Conservation (phyloP, 2,329 filamentous ascomycete genomes). For the Trichophyton rubrum region DNA sequence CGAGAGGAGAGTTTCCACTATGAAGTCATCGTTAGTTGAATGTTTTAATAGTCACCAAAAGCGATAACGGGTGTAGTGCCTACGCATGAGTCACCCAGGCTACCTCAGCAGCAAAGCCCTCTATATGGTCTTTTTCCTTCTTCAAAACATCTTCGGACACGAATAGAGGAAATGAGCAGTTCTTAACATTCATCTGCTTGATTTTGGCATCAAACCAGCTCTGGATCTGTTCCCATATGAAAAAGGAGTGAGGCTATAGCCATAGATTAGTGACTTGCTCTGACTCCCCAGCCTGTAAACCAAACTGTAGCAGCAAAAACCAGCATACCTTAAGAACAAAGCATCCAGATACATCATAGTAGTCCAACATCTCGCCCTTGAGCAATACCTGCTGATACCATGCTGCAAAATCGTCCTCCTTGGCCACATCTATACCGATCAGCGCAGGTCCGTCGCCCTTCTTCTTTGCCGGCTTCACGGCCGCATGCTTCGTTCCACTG, state of each 20-base stretch:
- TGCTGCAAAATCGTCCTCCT: slow-evolving; percentile 73
- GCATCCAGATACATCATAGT: slow-evolving; percentile 96
- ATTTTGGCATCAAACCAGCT: slow-evolving; percentile 52
- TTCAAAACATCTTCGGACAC: slow-evolving; percentile 78
- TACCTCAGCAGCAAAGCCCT: slow-evolving; percentile 78
- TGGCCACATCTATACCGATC: slow-evolving; percentile 78
- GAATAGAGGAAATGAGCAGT: slow-evolving; percentile 95
- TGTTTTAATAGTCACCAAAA: not conserved
- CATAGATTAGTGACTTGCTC: not conserved
- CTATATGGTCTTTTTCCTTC: slow-evolving; percentile 86
- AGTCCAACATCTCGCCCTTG: slow-evolving; percentile 95
- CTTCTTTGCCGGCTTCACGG: slow-evolving; percentile 36
- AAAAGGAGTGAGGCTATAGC: slow-evolving; percentile 47
- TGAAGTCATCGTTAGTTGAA: slow-evolving; percentile 17
- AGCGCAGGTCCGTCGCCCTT: slow-evolving; percentile 51
- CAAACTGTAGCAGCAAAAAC: not conserved
- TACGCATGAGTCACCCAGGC: slow-evolving; percentile 42
- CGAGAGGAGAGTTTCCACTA: slow-evolving; percentile 82
- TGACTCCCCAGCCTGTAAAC: not conserved
- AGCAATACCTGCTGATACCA: slow-evolving; percentile 98
- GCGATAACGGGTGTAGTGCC: slow-evolving; percentile 5
- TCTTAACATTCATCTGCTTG: slow-evolving; percentile 82
- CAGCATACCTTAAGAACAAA: slow-evolving; percentile 66
- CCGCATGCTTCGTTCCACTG: slow-evolving; percentile 32
- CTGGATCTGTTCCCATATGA: slow-evolving; percentile 57